Evolutionary conservation across 2,329 filamentous ascomycete species (phyloP).

Genomic region (Colletotrichum somersetense): DNA sequence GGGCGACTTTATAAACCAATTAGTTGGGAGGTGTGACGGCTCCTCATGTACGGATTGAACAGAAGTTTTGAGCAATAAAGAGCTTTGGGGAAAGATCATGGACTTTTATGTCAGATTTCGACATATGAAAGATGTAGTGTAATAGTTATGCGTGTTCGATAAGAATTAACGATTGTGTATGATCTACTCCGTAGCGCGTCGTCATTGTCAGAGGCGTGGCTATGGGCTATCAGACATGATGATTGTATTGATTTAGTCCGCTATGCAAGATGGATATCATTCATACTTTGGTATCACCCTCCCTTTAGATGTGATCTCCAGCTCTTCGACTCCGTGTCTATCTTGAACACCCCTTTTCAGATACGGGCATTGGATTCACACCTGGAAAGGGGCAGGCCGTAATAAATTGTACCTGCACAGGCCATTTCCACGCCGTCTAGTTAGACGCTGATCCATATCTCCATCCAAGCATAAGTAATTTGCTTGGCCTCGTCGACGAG

Average conservation of each 20-base stretch:
- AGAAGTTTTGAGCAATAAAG: not conserved
- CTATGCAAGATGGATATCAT: too few relatives aligned
- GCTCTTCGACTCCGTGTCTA: not conserved
- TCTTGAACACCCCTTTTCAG: not conserved
- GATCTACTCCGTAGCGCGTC: not conserved
- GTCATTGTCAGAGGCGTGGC: not conserved
- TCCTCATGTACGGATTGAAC: too few relatives aligned
- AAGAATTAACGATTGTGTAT: not conserved
- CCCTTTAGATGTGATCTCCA: not conserved
- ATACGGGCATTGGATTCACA: too few relatives aligned
- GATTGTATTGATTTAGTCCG: too few relatives aligned
- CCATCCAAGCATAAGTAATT: constrained; percentile 70
- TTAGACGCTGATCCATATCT: constrained; percentile 65
- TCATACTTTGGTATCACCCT: too few relatives aligned
- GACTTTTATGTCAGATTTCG: not conserved
- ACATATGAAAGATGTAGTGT: not conserved
- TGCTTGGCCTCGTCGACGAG: constrained; percentile 72
- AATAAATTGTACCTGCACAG: too few relatives aligned
- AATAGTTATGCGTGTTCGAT: not conserved
- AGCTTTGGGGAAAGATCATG: not conserved
- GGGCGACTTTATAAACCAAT: not conserved
- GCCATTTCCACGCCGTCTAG: too few relatives aligned
- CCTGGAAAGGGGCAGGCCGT: too few relatives aligned
- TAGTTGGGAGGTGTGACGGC: rapidly evolving
- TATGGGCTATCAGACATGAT: not conserved